Conservation (phyloP, 1,284 basidiomycete genomes). For the Lentinula novae-zelandiae region DNA sequence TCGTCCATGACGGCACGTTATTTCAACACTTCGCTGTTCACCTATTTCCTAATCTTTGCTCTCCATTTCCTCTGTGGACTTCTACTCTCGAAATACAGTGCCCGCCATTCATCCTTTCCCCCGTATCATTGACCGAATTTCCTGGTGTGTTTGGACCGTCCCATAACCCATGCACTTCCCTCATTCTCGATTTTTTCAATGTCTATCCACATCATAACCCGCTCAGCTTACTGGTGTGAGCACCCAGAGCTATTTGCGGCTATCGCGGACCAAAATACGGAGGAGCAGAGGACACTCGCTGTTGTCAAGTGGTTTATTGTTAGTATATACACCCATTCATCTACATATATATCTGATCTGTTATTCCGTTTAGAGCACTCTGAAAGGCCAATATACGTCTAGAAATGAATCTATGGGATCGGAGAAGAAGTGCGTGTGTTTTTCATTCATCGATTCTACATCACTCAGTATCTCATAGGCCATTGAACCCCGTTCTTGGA, state of each 20-base stretch:
- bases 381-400: constrained; percentile 94
- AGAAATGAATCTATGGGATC: constrained; percentile 92
- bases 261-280: constrained; percentile 73
- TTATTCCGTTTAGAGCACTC: constrained; percentile 55
- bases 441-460: constrained; percentile 4
- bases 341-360: too few species aligned
- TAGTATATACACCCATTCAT: constrained; percentile 19
- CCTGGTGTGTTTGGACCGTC: constrained; percentile 53
- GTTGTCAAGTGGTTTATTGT: constrained; percentile 92
- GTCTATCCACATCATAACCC: not conserved
- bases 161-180: not conserved
- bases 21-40: not conserved
- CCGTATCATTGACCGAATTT: constrained; percentile 83
- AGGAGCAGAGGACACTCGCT: constrained; percentile 69
- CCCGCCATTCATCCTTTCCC: constrained; percentile 90
- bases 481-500: constrained; percentile 93
- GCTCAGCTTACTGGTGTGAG: constrained; percentile 87
- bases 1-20: constrained; percentile 79
- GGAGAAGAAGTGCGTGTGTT: constrained; percentile 82
- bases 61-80: not conserved
- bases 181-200: not conserved
- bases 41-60: not conserved
- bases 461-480: constrained; percentile 41
- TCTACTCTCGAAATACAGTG: not conserved
- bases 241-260: constrained; percentile 80